These are phyloP conservation scores for Pleurotus salmoneostramineus DNA, from an alignment of 768 basidiomycete genomes.

Conservation along the genomic window DNA sequence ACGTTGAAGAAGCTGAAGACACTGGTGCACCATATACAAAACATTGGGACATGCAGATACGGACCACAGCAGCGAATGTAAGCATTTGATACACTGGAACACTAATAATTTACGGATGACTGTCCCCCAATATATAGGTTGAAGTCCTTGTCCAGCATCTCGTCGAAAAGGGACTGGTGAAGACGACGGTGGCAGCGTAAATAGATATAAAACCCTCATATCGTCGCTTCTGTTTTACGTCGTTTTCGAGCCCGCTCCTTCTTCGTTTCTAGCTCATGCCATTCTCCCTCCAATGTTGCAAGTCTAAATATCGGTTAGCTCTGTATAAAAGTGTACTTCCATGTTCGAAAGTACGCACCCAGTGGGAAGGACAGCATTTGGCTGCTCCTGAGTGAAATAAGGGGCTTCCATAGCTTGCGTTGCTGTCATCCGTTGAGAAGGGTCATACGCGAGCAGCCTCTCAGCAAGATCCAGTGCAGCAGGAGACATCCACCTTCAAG, in stretches of 20 bases:
- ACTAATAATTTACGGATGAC: slow-evolving; percentile 5
- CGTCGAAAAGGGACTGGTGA: slow-evolving; percentile 66
- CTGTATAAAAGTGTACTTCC: slow-evolving; percentile 1
- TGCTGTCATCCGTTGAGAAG: slow-evolving; percentile 71
- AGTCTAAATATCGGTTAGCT: slow-evolving; percentile 42
- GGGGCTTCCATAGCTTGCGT: slow-evolving; percentile 73
- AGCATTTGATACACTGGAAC: slow-evolving; percentile 15
- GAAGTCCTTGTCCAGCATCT: slow-evolving; percentile 86
- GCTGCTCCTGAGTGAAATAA: slow-evolving; percentile 84
- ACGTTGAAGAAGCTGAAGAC: slow-evolving; percentile 84
- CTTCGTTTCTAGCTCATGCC: slow-evolving; percentile 98
- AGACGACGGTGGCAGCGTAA: slow-evolving; percentile 20
- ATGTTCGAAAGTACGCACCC: slow-evolving; percentile 52
- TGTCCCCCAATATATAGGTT: slow-evolving; percentile 41
- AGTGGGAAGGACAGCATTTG: slow-evolving; percentile 65
- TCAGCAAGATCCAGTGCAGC: slow-evolving; percentile 88
- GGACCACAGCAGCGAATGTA: slow-evolving; percentile 84
- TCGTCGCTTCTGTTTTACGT: slow-evolving; percentile 51
- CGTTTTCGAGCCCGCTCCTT: slow-evolving; percentile 81
- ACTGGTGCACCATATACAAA: slow-evolving; percentile 89
- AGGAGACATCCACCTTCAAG: slow-evolving; percentile 75
- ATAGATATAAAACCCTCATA: slow-evolving; percentile 21
- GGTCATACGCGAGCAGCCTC: slow-evolving; percentile 76
- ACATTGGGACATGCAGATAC: slow-evolving; percentile 94
- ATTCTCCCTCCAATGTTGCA: slow-evolving; percentile 83